Evolutionary conservation across 2,329 filamentous ascomycete species (phyloP), one percentile per base, ranked within the genome.

Genomic region (Paraphoma chrysanthemicola): DNA sequence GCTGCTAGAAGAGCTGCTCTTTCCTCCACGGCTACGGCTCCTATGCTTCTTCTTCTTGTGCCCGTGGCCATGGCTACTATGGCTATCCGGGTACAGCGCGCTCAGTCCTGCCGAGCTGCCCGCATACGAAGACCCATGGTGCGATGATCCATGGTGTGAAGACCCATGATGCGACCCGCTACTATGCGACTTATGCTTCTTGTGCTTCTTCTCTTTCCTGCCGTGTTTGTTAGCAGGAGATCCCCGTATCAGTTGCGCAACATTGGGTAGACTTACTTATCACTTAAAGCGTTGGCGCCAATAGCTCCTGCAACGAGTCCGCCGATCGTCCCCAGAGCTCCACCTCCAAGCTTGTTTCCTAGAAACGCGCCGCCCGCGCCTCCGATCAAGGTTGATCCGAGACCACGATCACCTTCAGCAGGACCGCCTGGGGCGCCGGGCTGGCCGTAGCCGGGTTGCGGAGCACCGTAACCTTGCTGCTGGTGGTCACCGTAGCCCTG

Each of bases 321-420:
- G 7, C 80, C 83, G 2, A 85, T 67, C 2, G 82, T 84, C 18
- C 82, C 81, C 28, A 86, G 67, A 36, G 81, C 59, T 16, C 85
- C 84, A 29, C 82, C 82, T 11, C 84, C 85, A 17, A 83, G 73
- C 62, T 83, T 81, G 71, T 85, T 81, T 0, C 83, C 84, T 0
- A 83, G 77, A 66, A 80, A 85, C 7, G 81, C 84, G n/a, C 82
- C 85, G 1, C 78, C 83, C 16, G 80, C 83, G 51, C 83, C 82
- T 18, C 84, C 85, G 1, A 83, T 62, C 28, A 87, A 66, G 3
- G 84, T 81, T 1, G 84, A 82, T 4, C 83, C 84, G 16, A 87
- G 78, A 33, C 85, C 85, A 46, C 84, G 82, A n/a, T 87, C 85
- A 60, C 82, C 84, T 41, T 75, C 77, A 38, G 64, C 70, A 44